Conservation (phyloP, 1,284 basidiomycete species). For the Trametes sp. region DNA sequence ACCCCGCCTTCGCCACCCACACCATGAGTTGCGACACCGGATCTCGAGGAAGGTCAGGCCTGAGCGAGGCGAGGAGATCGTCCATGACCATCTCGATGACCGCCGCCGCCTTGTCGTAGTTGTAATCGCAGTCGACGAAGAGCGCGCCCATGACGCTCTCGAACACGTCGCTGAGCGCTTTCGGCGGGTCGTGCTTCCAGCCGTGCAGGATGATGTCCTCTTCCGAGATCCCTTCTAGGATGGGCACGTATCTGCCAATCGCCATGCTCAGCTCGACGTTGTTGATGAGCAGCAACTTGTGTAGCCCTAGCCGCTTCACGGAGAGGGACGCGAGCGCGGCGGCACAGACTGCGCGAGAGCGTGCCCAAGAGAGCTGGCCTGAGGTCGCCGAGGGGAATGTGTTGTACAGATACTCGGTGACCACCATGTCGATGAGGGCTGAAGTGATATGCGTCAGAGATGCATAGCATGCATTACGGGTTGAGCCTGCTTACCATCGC, state of each 20-base stretch:
- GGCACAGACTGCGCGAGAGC: conserved; percentile 77
- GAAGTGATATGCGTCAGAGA: background rate
- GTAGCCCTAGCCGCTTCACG: conserved; percentile 69
- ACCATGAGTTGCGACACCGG: conserved; percentile 72
- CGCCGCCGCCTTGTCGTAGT: conserved; percentile 67
- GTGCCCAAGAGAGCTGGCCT: conserved; percentile 75
- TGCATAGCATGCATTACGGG: background rate
- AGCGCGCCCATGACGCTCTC: conserved; percentile 88
- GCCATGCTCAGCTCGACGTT: conserved; percentile 72
- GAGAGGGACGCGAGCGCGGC: conserved; percentile 74
- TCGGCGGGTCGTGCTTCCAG: conserved; percentile 87
- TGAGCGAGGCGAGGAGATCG: conserved; percentile 63
- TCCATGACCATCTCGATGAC: conserved; percentile 69
- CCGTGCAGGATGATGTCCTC: conserved; percentile 70
- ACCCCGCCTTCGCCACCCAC: conserved; percentile 67
- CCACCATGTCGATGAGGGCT: conserved; percentile 82
- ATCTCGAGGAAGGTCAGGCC: conserved; percentile 65
- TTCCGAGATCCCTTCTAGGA: conserved; percentile 60
- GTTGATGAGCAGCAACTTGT: conserved; percentile 75
- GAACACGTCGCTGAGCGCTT: conserved; percentile 77
- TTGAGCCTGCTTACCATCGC: conserved; percentile 69
- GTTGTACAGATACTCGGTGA: conserved; percentile 74
- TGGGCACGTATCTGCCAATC: conserved; percentile 64
- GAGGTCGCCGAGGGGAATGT: conserved; percentile 77
- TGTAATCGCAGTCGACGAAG: conserved; percentile 79